Evolutionary conservation across 2,329 filamentous ascomycete species (phyloP).

Genomic region (Pyrenophora seminiperda): DNA sequence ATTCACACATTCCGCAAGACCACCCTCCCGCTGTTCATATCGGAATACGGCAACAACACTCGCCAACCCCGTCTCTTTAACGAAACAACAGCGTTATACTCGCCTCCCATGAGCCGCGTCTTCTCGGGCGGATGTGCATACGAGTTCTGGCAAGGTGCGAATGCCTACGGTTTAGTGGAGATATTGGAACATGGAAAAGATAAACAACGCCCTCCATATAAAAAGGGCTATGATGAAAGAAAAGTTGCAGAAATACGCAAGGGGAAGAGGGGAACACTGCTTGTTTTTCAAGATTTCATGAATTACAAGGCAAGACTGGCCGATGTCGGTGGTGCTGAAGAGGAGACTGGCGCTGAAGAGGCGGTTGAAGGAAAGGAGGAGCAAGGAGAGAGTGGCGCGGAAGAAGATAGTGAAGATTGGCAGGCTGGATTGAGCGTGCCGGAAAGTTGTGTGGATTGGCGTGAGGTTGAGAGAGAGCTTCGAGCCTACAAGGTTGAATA

Average conservation of each 20-base stretch:
- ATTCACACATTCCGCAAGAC: background rate
- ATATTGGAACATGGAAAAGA: background rate
- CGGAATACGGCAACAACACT: slow-evolving; percentile 13
- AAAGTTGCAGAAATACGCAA: background rate
- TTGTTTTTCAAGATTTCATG: background rate
- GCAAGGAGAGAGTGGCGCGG: background rate
- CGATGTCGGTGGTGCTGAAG: background rate
- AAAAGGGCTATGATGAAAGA: background rate
- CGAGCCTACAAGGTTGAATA: background rate
- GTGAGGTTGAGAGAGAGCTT: too few relatives aligned
- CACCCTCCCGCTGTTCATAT: slow-evolving; percentile 14
- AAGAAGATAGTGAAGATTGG: background rate
- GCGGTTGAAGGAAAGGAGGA: background rate
- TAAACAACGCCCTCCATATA: background rate
- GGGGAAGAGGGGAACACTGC: background rate
- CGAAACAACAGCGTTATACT: slow-evolving; percentile 18
- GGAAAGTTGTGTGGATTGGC: background rate
- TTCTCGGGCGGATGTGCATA: slow-evolving; percentile 22
- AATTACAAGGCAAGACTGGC: background rate
- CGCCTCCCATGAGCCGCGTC: slow-evolving; percentile 9
- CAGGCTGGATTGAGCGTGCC: background rate
- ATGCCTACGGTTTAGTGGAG: slow-evolving; percentile 15
- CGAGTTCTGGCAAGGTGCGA: slow-evolving; percentile 12
- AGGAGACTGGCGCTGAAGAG: background rate
- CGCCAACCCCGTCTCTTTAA: slow-evolving; percentile 6